Percentiles rank a stretch among this genome's conserved stretches.
Evolutionary conservation across 345 rosid species (phyloP).

Genomic region (Draba incana): DNA sequence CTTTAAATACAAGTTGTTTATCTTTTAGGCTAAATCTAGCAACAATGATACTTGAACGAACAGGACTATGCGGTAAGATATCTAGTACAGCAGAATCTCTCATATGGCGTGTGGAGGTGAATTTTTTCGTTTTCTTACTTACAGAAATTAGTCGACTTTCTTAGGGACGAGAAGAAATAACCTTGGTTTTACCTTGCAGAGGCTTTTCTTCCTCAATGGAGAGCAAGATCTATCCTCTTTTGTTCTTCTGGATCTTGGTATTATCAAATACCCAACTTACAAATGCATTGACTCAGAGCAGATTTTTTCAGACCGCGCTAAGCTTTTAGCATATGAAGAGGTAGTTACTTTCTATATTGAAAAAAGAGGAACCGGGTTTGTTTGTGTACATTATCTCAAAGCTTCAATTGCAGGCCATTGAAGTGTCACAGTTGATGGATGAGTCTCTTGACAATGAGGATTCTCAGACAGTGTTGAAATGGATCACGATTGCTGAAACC

Average conservation of each 20-base stretch:
- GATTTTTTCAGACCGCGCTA: constrained; percentile 53
- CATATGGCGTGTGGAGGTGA: constrained; percentile 91
- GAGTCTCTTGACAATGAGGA: constrained; percentile 73
- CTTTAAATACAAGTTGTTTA: constrained; percentile 21
- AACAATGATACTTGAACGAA: constrained; percentile 55
- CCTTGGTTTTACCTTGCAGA: constrained; percentile 52
- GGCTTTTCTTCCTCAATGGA: constrained; percentile 92
- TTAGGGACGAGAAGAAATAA: constrained; percentile 3
- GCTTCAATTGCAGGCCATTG: constrained; percentile 71
- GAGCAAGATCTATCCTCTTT: constrained; percentile 84
- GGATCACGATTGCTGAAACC: constrained; percentile 67
- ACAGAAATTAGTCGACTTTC: neutral
- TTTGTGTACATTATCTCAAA: constrained; percentile 28
- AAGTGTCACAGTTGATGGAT: constrained; percentile 89
- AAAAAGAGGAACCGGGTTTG: neutral
- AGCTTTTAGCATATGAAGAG: constrained; percentile 90
- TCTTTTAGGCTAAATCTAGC: constrained; percentile 55
- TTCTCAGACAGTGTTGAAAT: constrained; percentile 54
- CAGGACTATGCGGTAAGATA: constrained; percentile 59
- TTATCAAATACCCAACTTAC: constrained; percentile 78
- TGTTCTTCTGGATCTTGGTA: constrained; percentile 81
- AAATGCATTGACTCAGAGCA: constrained; percentile 62
- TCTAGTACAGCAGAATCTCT: constrained; percentile 66
- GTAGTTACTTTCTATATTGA: constrained; percentile 49
- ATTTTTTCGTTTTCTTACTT: neutral